These are phyloP conservation scores for Cryptococcus sp. DNA, from an alignment of 1,284 basidiomycete genomes.

Conservation along the genomic window DNA sequence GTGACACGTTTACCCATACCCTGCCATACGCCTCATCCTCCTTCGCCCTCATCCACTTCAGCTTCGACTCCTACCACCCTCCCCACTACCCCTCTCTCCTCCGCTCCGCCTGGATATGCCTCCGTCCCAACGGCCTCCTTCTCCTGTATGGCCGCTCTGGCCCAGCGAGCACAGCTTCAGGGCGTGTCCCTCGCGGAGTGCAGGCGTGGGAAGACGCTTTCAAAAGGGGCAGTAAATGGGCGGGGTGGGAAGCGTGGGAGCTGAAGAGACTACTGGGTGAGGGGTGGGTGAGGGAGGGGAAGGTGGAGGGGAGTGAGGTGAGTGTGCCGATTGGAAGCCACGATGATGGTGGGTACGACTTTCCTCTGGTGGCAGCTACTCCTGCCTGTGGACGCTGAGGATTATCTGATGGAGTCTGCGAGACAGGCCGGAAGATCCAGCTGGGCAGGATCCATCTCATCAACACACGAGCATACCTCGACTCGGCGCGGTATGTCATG, in stretches of 20 bases:
- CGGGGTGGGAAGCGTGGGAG: slow-evolving; percentile 24
- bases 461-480: slow-evolving; percentile 20
- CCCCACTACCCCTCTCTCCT: slow-evolving; percentile 3
- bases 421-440: slow-evolving; percentile 20
- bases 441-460: slow-evolving; percentile 20
- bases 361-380: not conserved
- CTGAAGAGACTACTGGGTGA: not conserved
- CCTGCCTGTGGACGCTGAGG: not conserved
- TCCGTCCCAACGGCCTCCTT: slow-evolving; percentile 19
- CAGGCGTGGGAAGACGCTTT: not conserved
- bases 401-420: not conserved
- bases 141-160: slow-evolving; percentile 19
- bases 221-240: slow-evolving; percentile 34
- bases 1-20: slow-evolving; percentile 8
- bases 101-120: slow-evolving; percentile 9
- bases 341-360: slow-evolving; percentile 15
- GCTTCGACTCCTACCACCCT: slow-evolving; percentile 18
- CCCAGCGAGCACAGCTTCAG: slow-evolving; percentile 9
- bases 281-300: not conserved
- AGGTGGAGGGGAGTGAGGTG: slow-evolving; percentile 20
- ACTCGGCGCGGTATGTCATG: slow-evolving; percentile 21
- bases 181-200: not conserved
- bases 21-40: slow-evolving; percentile 11
- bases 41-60: slow-evolving; percentile 24
- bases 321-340: slow-evolving; percentile 23